Evolutionary conservation across 352 stramenopile genomes (phyloP).

Genomic region (Aphanomyces cochlioides): DNA sequence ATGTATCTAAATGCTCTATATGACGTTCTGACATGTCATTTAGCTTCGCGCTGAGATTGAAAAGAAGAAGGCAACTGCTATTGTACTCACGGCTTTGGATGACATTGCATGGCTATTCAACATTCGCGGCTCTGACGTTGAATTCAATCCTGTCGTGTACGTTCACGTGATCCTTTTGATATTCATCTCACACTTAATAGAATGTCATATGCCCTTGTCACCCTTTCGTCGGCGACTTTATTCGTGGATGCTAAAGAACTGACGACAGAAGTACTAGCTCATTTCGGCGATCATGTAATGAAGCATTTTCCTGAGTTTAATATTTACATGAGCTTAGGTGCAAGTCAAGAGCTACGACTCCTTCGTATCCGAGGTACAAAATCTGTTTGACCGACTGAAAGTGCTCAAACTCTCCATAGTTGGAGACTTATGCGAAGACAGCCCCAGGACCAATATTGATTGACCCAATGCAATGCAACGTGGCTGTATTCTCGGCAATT

Average conservation of each 20-base stretch:
- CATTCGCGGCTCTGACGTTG: slow-evolving; percentile 94
- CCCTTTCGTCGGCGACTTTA: slow-evolving; percentile 79
- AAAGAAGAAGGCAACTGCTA: slow-evolving; percentile 86
- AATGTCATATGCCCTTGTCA: slow-evolving; percentile 92
- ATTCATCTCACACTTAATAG: slow-evolving; percentile 32
- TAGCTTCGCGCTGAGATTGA: slow-evolving; percentile 78
- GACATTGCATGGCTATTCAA: slow-evolving; percentile 99
- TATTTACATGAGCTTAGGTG: slow-evolving; percentile 4
- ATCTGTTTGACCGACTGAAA: no score
- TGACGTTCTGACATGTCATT: no score
- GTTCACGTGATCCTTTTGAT: slow-evolving; percentile 30
- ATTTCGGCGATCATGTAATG: slow-evolving; percentile 23
- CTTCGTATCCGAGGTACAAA: slow-evolving; percentile 43
- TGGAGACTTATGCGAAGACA: slow-evolving; percentile 46
- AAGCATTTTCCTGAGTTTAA: no score
- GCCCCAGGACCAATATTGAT: slow-evolving; percentile 68
- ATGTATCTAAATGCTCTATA: slow-evolving; percentile 32
- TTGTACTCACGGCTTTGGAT: slow-evolving; percentile 95
- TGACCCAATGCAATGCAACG: slow-evolving; percentile 79
- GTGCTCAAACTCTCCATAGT: slow-evolving; percentile 13
- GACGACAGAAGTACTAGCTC: slow-evolving; percentile 39
- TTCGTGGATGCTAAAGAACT: slow-evolving; percentile 88
- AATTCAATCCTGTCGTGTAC: slow-evolving; percentile 97
- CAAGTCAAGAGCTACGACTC: slow-evolving; percentile 37
- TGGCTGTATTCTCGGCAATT: slow-evolving; percentile 77